Base-by-base conservation (phyloP, 768 basidiomycete genomes). In the Goffeauzyma gilvescens region DNA sequence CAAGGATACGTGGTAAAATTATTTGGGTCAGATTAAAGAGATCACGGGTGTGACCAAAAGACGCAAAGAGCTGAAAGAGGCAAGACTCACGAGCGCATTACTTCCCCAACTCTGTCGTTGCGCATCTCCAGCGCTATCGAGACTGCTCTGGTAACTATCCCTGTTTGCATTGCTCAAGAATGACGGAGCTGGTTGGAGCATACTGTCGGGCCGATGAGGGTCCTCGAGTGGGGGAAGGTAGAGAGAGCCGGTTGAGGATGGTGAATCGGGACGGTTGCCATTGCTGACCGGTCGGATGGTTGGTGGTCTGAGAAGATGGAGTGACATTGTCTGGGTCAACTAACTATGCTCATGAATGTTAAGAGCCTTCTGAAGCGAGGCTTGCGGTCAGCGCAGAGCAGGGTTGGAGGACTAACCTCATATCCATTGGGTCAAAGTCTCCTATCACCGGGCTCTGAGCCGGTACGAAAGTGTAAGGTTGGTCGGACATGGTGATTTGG, bases 51-150 rank as follows among this genome's bases (percentile, higher is more conserved):
- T n/a, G n/a, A n/a, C n/a, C n/a, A n/a, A n/a, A n/a, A 18, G 21
- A 17, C 10, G 41, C 21, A 2, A 12, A 17, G 2, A 10, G 15
- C n/a, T 14, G 35, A 12, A 42, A 14, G 31, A 3, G 26, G 18
- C 23, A n/a, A n/a, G n/a, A 36, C 34, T 43, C 13, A 43, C 42
- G 32, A 43, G 14, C 17, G 34, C 42, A 23, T 41, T 41, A 23
- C 40, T 41, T 41, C 40, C 40, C 40, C 40, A 41, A 32, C 40
- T 41, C n/a, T n/a, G n/a, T n/a, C n/a, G 3, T 28, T 32, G 33
- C 40, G 40, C 23, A 32, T 9, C n/a, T 14, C 5, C 14, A 32
- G 40, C 15, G 14, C 40, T 23, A 23, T 18, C 10, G 38, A 28
- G 5, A 32, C 30, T 32, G 31, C 40, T 22, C 40, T 41, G 30